Base-by-base conservation (phyloP, 257 asterid genomes). In the Primulina tabacum region DNA sequence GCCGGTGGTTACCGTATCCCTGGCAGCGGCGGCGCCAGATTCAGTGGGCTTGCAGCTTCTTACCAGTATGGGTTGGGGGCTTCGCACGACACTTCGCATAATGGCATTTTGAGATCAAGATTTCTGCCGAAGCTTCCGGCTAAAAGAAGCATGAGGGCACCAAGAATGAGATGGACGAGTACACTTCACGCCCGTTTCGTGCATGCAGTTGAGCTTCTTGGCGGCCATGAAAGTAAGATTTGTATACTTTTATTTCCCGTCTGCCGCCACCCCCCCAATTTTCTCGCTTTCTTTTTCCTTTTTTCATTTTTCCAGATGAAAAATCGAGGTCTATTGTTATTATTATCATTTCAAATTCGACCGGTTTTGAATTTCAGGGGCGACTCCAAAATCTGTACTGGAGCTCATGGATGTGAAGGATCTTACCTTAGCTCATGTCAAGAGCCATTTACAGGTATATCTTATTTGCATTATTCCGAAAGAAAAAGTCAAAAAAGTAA, bases 171-270 rank as follows among this genome's bases (percentile, higher is more conserved):
- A 30, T 92, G 98, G 98, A 92, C 98, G 0, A 90, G 87, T 67
- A 88, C 95, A 0, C 97, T 90, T 24, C 98, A 90, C 65, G 87
- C 90, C 7, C 92, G 98, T 5, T 92, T 92, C 63, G 97, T 90
- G 77, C 98, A 92, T 75, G 97, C 98, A 59, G 98, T 92, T 24
- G 97, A 92, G 70, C 98, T 92, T 32, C 96, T 92, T 57, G 97
- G 98, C 21, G 98, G 98, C 85, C 97, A 90, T 81, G 98, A 92
- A 83, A 92, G 98, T 92, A 86, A 35, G 24, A 28, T 29, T 11
- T 62, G n/a, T 28, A 0, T 59, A 7, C 9, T 20, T 37, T 3
- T 6, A 29, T 9, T 1, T 21, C 4, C 26, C 20, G 11, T 38
- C 8, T 28, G 3, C 30, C 30, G 1, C 30, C 30, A 28, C 4